These are phyloP conservation scores for Pseudocercospora ulei DNA, from an alignment of 2,329 filamentous ascomycete genomes.

Conservation along the genomic window DNA sequence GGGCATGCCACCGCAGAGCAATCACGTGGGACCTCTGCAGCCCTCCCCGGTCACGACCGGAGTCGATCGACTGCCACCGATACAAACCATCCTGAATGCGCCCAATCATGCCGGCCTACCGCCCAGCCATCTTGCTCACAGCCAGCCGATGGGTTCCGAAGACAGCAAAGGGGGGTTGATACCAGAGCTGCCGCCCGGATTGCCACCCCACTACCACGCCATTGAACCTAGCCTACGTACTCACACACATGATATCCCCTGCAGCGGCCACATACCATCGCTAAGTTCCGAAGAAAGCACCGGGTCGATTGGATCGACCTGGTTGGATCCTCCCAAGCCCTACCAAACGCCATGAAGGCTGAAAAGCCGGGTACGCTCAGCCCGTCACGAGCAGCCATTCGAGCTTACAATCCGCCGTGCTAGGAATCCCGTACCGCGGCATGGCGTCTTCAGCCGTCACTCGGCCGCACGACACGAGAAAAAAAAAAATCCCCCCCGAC, in stretches of 20 bases:
- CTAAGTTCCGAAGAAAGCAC: constrained; percentile 22
- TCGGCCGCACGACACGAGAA: no score
- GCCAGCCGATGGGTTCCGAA: constrained; percentile 22
- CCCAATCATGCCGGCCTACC: constrained; percentile 11
- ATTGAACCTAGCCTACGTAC: constrained; percentile 9
- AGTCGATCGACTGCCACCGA: constrained; percentile 21
- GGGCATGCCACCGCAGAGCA: constrained; percentile 12
- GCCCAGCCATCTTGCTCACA: constrained; percentile 16
- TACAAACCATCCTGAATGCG: constrained; percentile 22
- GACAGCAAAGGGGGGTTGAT: constrained; percentile 20
- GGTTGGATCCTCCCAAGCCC: constrained; percentile 14
- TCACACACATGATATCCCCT: background rate
- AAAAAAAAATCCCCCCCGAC: no score
- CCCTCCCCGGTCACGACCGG: constrained; percentile 9
- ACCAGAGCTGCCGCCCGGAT: constrained; percentile 8
- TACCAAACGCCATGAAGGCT: constrained; percentile 19
- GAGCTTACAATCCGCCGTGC: no score
- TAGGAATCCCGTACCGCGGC: no score
- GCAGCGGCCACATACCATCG: constrained; percentile 2
- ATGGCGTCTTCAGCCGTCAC: no score
- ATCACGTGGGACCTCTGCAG: constrained; percentile 6
- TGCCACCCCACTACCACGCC: constrained; percentile 1
- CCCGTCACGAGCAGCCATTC: constrained; percentile 1
- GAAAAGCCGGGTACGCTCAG: constrained; percentile 2
- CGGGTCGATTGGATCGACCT: constrained; percentile 18